These are phyloP conservation scores for Pseudevernia furfuracea DNA, from an alignment of 495 filamentous ascomycete genomes.

Conservation along the genomic window DNA sequence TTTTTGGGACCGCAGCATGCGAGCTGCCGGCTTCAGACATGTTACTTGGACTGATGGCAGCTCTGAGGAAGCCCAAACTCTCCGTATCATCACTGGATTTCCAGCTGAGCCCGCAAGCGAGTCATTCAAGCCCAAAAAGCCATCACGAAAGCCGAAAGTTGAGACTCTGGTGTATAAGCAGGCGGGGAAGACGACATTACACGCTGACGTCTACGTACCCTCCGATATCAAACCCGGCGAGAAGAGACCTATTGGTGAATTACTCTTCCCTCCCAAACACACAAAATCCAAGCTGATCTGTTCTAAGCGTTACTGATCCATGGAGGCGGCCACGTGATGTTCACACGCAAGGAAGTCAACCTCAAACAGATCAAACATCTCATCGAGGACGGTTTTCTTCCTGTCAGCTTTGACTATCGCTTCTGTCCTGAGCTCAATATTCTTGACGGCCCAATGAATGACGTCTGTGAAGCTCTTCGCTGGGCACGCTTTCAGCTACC, in stretches of 20 bases:
- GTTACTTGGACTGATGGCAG: constrained; percentile 35
- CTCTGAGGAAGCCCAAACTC: constrained; percentile 24
- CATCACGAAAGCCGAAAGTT: constrained; percentile 13
- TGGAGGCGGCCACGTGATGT: constrained; percentile 45
- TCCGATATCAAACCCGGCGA: background rate
- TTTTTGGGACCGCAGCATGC: constrained; percentile 33
- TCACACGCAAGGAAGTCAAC: constrained; percentile 40
- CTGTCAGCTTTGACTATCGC: constrained; percentile 48
- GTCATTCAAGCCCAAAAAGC: constrained; percentile 30
- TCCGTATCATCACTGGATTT: constrained; percentile 30
- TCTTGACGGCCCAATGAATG: constrained; percentile 33
- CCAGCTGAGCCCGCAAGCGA: background rate
- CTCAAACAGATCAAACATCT: constrained; percentile 37
- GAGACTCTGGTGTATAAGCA: constrained; percentile 35
- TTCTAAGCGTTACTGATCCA: constrained; percentile 47
- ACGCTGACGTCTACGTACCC: constrained; percentile 44
- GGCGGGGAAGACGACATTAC: constrained; percentile 26
- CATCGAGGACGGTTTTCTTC: constrained; percentile 38
- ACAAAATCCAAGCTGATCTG: constrained; percentile 15
- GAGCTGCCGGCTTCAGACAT: constrained; percentile 30
- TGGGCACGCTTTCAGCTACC: constrained; percentile 29
- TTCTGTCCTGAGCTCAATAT: constrained; percentile 48
- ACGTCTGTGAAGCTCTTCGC: background rate
- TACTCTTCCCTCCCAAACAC: constrained; percentile 9
- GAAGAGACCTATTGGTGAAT: background rate